These are phyloP conservation scores for Irpex sp. DNA, from an alignment of 1,284 basidiomycete genomes.

Conservation along the genomic window DNA sequence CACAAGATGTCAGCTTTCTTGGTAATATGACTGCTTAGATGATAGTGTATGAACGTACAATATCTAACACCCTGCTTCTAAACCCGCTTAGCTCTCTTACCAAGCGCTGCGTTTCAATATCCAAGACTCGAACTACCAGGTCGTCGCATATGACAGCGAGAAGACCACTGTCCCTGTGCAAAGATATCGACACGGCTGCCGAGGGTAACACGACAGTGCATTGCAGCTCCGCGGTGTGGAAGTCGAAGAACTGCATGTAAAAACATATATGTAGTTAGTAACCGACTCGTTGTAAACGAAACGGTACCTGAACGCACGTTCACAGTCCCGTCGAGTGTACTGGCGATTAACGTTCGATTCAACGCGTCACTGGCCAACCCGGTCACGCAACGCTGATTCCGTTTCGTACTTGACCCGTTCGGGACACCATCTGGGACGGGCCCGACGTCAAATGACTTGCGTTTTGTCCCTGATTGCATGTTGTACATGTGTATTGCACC, in stretches of 20 bases:
- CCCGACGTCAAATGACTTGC: conserved; percentile 74
- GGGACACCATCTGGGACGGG: conserved; percentile 52
- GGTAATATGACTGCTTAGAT: background rate
- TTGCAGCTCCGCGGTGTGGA: conserved; percentile 77
- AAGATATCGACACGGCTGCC: conserved; percentile 64
- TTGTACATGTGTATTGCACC: conserved; percentile 89
- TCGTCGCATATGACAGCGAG: conserved; percentile 87
- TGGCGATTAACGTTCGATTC: conserved; percentile 79
- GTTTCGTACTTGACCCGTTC: conserved; percentile 35
- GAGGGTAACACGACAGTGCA: conserved; percentile 69
- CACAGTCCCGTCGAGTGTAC: conserved; percentile 85
- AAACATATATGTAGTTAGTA: background rate
- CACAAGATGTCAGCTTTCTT: background rate
- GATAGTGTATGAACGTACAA: conserved; percentile 45
- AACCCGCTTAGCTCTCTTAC: conserved; percentile 89
- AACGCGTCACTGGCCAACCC: conserved; percentile 86
- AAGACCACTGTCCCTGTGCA: conserved; percentile 88
- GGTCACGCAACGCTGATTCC: conserved; percentile 64
- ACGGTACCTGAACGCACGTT: conserved; percentile 54
- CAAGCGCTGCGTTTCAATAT: conserved; percentile 85
- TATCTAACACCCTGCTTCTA: conserved; percentile 77
- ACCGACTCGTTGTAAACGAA: no score
- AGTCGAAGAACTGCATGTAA: conserved; percentile 85
- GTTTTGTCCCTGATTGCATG: conserved; percentile 89
- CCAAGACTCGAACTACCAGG: conserved; percentile 78